Evolutionary conservation across 148 eudicot genomes (phyloP).

Genomic region (Amaranthus palmeri): DNA sequence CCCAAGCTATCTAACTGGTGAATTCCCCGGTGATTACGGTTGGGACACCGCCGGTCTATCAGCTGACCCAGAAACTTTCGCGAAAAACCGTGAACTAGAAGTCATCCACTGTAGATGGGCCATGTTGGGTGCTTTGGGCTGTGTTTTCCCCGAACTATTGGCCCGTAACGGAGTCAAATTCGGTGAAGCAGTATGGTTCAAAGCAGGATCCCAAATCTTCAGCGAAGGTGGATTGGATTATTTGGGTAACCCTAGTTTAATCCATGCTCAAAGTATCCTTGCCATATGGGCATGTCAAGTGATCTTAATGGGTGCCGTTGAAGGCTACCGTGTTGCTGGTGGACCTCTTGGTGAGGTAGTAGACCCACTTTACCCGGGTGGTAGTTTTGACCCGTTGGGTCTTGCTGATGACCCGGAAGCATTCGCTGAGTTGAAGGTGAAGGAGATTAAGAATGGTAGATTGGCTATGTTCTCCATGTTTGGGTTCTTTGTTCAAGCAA

Average conservation of each 20-base stretch:
- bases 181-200: conserved; percentile 41
- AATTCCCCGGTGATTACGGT: conserved; percentile 38
- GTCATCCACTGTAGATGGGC: conserved; percentile 39
- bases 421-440: conserved; percentile 34
- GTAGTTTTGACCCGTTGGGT: conserved; percentile 38
- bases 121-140: conserved; percentile 34
- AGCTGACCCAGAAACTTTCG: conserved; percentile 38
- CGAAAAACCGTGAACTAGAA: conserved; percentile 33
- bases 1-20: conserved; percentile 36
- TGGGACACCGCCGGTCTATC: conserved; percentile 42
- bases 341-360: conserved; percentile 35
- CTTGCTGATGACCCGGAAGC: conserved; percentile 35
- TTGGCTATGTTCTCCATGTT: conserved; percentile 36
- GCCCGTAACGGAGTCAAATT: conserved; percentile 39
- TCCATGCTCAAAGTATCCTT: conserved; percentile 35
- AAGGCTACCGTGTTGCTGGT: conserved; percentile 36
- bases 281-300: conserved; percentile 39
- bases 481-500: conserved; percentile 35
- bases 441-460: conserved; percentile 32
- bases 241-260: conserved; percentile 36
- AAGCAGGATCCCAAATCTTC: conserved; percentile 37
- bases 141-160: conserved; percentile 33
- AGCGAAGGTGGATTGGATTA: conserved; percentile 36
- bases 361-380: conserved; percentile 42
- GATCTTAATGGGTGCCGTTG: conserved; percentile 37